Percentiles rank a stretch among this genome's conserved stretches.
phyloP scores from a whole-genome alignment of 805 yeast genomes.

The Pichia cephalocereana region DNA sequence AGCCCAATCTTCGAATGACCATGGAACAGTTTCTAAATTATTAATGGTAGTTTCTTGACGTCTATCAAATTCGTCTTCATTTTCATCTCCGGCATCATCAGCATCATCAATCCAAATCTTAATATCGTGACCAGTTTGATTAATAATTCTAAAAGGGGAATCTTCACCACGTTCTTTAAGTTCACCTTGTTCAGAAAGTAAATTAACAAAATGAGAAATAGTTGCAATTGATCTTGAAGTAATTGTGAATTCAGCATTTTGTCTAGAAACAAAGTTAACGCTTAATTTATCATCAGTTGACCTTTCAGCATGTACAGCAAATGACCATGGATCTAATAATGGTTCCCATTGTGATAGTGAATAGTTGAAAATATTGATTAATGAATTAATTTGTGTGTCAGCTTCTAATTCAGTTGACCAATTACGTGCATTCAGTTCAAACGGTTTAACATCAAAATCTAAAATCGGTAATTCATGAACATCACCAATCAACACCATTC shows the following conservation, averaged over 20 bases:
- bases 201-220: constrained; percentile 56
- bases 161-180: constrained; percentile 65
- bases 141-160: constrained; percentile 70
- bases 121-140: constrained; percentile 80
- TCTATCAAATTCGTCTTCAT: constrained; percentile 15
- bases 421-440: constrained; percentile 57
- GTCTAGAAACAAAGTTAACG: constrained; percentile 66
- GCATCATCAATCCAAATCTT: constrained; percentile 68
- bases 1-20: constrained; percentile 97
- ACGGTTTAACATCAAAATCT: constrained; percentile 66
- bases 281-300: constrained; percentile 35
- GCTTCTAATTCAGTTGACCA: constrained; percentile 84
- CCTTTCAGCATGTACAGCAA: constrained; percentile 60
- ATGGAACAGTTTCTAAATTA: constrained; percentile 48
- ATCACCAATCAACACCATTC: constrained; percentile 82
- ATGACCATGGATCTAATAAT: constrained; percentile 76
- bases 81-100: no score
- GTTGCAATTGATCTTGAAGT: constrained; percentile 77
- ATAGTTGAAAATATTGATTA: constrained; percentile 74
- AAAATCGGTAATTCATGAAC: constrained; percentile 83
- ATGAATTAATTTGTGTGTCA: constrained; percentile 53
- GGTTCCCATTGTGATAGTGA: constrained; percentile 95
- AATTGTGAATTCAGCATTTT: constrained; percentile 68
- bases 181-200: constrained; percentile 42
- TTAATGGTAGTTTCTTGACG: constrained; percentile 30